phyloP scores from a whole-genome alignment of 768 basidiomycete genomes.

The Cyathus striatus region DNA sequence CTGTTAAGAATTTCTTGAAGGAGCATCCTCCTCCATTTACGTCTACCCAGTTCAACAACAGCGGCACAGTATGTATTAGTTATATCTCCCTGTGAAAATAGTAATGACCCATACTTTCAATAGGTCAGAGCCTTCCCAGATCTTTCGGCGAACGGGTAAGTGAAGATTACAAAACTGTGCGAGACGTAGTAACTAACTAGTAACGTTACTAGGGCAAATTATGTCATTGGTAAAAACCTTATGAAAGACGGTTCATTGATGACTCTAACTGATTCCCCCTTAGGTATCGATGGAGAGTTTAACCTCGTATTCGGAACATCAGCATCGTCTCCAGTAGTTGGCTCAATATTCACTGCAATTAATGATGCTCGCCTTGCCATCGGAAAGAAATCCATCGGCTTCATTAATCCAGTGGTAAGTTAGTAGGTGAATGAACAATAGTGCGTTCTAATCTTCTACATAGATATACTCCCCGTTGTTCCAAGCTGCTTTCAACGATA shows the following conservation, averaged over 20 bases:
- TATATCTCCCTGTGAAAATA: too few relatives aligned
- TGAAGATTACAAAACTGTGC: neutral
- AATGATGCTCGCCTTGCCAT: constrained; percentile 45
- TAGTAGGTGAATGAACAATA: neutral
- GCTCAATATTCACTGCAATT: constrained; percentile 42
- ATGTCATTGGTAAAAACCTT: constrained; percentile 24
- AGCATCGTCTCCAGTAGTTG: constrained; percentile 43
- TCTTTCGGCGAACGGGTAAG: constrained; percentile 43
- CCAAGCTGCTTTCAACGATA: constrained; percentile 33
- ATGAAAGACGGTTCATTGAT: neutral
- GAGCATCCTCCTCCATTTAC: constrained; percentile 34
- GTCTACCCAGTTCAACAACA: constrained; percentile 38
- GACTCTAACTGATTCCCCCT: neutral
- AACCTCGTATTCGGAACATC: constrained; percentile 43
- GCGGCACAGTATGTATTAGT: constrained; percentile 27
- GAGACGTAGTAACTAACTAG: neutral
- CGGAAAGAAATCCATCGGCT: constrained; percentile 41
- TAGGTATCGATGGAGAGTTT: constrained; percentile 33
- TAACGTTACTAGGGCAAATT: constrained; percentile 24
- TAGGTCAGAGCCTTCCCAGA: constrained; percentile 47
- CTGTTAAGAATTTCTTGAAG: constrained; percentile 33
- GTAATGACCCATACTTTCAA: neutral
- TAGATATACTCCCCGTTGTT: constrained; percentile 32
- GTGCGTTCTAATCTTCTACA: constrained; percentile 5
- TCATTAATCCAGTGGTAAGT: constrained; percentile 41